Conservation (phyloP, 345 rosid species). For the Citrus glauca region DNA sequence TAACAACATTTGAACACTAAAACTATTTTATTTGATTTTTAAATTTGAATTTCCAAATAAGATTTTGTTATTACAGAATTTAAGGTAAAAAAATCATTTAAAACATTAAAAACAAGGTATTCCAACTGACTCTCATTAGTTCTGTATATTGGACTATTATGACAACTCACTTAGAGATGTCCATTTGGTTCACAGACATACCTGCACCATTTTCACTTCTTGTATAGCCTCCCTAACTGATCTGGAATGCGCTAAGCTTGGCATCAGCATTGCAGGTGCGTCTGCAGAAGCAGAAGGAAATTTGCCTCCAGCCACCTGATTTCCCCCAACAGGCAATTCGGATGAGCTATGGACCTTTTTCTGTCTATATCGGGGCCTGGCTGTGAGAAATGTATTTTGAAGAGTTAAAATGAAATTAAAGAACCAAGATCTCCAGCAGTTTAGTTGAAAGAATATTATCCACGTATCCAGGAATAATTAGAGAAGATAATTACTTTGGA, state of each 20-base stretch:
- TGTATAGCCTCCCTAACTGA: conserved; percentile 78
- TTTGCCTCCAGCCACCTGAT: conserved; percentile 29
- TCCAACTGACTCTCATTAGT: not conserved
- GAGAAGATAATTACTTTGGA: conserved; percentile 55
- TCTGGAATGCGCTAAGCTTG: conserved; percentile 62
- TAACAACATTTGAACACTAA: not conserved
- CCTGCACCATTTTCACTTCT: conserved; percentile 88
- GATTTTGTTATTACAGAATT: not conserved
- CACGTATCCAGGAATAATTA: not conserved
- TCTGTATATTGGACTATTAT: not conserved
- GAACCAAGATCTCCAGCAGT: not conserved
- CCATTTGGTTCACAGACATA: conserved; percentile 13
- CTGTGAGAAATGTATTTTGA: conserved; percentile 22
- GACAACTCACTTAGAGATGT: not conserved
- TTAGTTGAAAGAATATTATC: not conserved
- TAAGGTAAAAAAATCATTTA: not conserved
- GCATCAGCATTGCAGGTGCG: conserved; percentile 68
- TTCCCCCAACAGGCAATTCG: conserved; percentile 49
- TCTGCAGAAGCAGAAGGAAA: conserved; percentile 32
- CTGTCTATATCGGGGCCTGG: conserved; percentile 71
- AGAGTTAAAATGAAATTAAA: conserved; percentile 16
- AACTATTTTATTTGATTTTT: not conserved
- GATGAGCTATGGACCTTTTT: conserved; percentile 39
- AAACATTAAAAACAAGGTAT: not conserved
- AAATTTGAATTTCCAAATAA: not conserved